A percentile compares a stretch with the other conserved stretches of the same genome.
These are phyloP conservation scores for Emergomyces orientalis DNA, from an alignment of 2,329 filamentous ascomycete species.

Conservation along the genomic window DNA sequence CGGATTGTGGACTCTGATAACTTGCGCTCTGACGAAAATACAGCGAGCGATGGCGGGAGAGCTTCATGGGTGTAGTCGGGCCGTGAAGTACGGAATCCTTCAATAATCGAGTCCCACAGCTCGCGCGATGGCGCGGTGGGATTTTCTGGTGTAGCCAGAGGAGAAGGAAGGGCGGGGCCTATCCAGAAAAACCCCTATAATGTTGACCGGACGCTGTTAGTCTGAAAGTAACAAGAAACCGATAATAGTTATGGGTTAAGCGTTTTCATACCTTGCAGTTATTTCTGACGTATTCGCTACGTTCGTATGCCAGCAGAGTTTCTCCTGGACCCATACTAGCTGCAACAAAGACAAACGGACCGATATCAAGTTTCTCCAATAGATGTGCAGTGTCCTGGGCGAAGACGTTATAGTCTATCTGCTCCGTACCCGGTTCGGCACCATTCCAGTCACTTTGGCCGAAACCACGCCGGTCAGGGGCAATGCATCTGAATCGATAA, in stretches of 20 bases:
- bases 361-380: constrained; percentile 17
- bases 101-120: constrained; percentile 22
- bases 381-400: constrained; percentile 21
- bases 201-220: not conserved
- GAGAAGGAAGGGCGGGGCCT: constrained; percentile 20
- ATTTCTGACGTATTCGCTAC: constrained; percentile 16
- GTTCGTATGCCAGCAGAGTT: constrained; percentile 20
- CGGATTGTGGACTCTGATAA: constrained; percentile 16
- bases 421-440: constrained; percentile 7
- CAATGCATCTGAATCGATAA: constrained; percentile 23
- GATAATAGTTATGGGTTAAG: not conserved
- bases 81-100: constrained; percentile 19
- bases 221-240: not conserved
- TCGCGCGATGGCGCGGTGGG: constrained; percentile 19
- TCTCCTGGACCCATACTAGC: constrained; percentile 26
- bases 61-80: constrained; percentile 17
- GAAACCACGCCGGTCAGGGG: constrained; percentile 25
- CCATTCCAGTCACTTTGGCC: constrained; percentile 25
- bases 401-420: constrained; percentile 25
- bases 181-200: constrained; percentile 22
- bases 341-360: constrained; percentile 21
- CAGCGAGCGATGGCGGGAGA: constrained; percentile 19
- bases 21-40: constrained; percentile 14
- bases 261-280: constrained; percentile 17
- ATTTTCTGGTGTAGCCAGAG: constrained; percentile 17